phyloP scores from a whole-genome alignment of 1,139 yeast species.

The Arxiozyma slooffiae region DNA sequence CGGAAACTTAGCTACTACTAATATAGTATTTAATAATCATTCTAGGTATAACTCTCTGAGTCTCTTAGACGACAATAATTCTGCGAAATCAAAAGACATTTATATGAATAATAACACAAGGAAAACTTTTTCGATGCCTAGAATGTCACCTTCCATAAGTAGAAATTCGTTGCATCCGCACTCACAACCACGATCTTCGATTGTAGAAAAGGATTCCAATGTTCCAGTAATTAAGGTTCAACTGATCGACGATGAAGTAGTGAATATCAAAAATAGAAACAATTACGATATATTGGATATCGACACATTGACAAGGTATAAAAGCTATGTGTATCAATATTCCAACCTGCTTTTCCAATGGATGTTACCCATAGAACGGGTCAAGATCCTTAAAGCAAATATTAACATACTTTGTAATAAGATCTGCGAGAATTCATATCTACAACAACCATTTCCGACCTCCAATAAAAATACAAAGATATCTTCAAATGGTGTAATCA shows the following conservation, averaged over 20 bases:
- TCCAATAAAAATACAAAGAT: background rate
- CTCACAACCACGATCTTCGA: background rate
- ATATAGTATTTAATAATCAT: background rate
- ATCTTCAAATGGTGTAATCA: constrained; percentile 16
- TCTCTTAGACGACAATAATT: background rate
- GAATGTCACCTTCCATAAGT: background rate
- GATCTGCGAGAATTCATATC: constrained; percentile 1
- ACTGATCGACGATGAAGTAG: constrained; percentile 44
- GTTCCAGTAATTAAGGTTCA: constrained; percentile 42
- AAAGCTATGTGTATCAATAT: constrained; percentile 56
- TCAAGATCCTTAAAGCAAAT: constrained; percentile 70
- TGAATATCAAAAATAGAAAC: constrained; percentile 45
- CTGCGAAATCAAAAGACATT: background rate
- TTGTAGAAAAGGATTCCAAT: constrained; percentile 8
- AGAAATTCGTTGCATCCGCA: background rate
- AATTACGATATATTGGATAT: constrained; percentile 41
- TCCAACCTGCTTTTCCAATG: constrained; percentile 73
- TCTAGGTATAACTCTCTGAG: background rate
- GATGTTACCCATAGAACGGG: constrained; percentile 71
- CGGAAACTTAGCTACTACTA: background rate
- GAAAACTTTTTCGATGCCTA: background rate
- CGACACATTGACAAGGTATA: constrained; percentile 38
- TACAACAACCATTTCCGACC: constrained; percentile 17
- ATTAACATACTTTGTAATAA: constrained; percentile 21
- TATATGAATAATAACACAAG: constrained; percentile 1